Base-by-base conservation (phyloP, 345 rosid species). In the Acer campestre region DNA sequence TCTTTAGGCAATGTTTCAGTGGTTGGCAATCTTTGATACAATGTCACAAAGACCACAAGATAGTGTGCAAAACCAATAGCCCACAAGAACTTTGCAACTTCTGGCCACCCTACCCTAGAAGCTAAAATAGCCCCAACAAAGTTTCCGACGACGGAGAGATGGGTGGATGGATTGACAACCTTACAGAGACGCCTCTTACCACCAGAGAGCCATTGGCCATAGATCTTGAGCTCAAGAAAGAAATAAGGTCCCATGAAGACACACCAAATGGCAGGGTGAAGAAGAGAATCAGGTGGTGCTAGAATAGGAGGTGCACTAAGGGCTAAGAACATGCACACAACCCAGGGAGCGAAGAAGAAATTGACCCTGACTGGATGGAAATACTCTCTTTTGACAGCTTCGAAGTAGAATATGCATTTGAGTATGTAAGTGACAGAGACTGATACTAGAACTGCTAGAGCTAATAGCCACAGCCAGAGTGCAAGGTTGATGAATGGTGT, bases 341-440 rank as follows among this genome's bases (percentile, higher is more conserved):
- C 97, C 97, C 99, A 95, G 0, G 97, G 99, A 51, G 99, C 98
- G 12, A 93, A 95, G 84, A 94, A 96, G 91, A 92, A 94, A 75
- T 94, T 92, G 83, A 96, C 89, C 48, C 98, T 84, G 44, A 96
- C 90, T 0, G 97, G 98, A 77, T 94, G 99, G 79, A 86, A 94
- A 77, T 91, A 94, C 80, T 96, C 99, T 83, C 99, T 82, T 82
- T 84, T 88, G 14, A 94, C 90, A n/a, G 97, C 99, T 81, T 94
- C 97, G 40, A 96, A 96, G 88, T 96, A 93, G 91, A 86, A 86
- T 73, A 91, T 86, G 84, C 97, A 90, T 83, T 92, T 96, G 78
- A 94, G 93, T 25, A 89, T 71, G 90, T 93, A 94, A 48, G 95
- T 91, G 82, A 86, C 48, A 73, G 89, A 82, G 64, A 94, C 94